Conservation (phyloP, 176 grass and related monocot genomes). For the Coix lacrymajobi region DNA sequence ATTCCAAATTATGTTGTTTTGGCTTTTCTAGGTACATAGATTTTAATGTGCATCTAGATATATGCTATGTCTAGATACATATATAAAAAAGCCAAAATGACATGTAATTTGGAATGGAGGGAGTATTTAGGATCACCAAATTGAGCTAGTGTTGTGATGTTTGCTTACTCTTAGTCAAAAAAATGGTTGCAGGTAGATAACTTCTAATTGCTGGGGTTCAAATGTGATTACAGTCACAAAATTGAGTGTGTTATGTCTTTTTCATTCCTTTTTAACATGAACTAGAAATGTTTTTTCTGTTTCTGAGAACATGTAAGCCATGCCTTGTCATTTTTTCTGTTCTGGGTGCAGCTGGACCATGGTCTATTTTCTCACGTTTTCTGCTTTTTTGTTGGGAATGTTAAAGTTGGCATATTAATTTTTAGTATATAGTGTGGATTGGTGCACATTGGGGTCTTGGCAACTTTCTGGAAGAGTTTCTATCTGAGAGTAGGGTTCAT, state of each 20-base stretch:
- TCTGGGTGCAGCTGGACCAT: background rate
- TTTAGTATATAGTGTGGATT: background rate
- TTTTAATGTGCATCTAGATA: background rate
- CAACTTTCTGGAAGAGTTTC: conserved; percentile 1
- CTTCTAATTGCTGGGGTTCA: background rate
- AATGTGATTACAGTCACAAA: background rate
- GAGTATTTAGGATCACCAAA: background rate
- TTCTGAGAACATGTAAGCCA: background rate
- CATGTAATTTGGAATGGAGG: background rate
- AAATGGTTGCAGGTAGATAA: background rate
- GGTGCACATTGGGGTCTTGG: background rate
- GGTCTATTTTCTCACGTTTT: background rate
- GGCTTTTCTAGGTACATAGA: background rate
- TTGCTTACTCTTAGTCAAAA: background rate
- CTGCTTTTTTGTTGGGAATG: background rate
- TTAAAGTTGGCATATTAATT: background rate
- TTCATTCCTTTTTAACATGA: background rate
- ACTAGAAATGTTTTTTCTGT: background rate
- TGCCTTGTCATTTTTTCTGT: background rate
- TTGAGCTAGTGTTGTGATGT: background rate
- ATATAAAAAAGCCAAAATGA: background rate
- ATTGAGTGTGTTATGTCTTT: background rate
- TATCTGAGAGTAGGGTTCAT: background rate
- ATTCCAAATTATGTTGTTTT: background rate
- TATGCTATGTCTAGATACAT: background rate